A percentile compares a stretch with the other conserved stretches of the same genome.
Conservation (phyloP, 345 rosid species). For the Populus alba region DNA sequence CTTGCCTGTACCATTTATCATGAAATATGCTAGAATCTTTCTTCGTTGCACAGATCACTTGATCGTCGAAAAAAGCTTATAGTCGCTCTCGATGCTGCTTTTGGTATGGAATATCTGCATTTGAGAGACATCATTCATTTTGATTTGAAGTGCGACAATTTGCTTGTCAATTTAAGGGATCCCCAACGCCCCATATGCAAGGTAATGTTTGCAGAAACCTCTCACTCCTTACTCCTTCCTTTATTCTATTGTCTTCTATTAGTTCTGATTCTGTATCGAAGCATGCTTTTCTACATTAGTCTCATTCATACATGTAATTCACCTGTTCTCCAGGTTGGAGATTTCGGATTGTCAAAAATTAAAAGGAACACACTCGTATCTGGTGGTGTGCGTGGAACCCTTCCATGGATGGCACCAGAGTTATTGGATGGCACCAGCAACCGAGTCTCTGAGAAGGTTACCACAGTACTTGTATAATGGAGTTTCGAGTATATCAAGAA, state of each 20-base stretch:
- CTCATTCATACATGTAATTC: background rate
- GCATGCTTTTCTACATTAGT: background rate
- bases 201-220: constrained; percentile 34
- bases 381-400: constrained; percentile 93
- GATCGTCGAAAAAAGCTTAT: constrained; percentile 76
- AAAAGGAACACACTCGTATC: constrained; percentile 84
- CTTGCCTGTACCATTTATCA: background rate
- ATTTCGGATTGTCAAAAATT: constrained; percentile 91
- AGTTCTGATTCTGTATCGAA: background rate
- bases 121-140: constrained; percentile 80
- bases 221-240: background rate
- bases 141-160: constrained; percentile 93
- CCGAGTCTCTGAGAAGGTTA: constrained; percentile 83
- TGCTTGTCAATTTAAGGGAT: constrained; percentile 85
- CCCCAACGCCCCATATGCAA: constrained; percentile 91
- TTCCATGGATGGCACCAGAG: constrained; percentile 99
- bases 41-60: constrained; percentile 47
- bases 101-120: constrained; percentile 97
- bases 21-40: constrained; percentile 13
- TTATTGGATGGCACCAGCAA: constrained; percentile 71
- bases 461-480: background rate
- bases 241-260: background rate
- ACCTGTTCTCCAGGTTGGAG: constrained; percentile 63
- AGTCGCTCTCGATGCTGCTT: constrained; percentile 81
- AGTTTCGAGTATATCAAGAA: background rate